These are phyloP conservation scores for Acanthamoeba healyi DNA, from an alignment of 208 protist species.

Conservation along the genomic window DNA sequence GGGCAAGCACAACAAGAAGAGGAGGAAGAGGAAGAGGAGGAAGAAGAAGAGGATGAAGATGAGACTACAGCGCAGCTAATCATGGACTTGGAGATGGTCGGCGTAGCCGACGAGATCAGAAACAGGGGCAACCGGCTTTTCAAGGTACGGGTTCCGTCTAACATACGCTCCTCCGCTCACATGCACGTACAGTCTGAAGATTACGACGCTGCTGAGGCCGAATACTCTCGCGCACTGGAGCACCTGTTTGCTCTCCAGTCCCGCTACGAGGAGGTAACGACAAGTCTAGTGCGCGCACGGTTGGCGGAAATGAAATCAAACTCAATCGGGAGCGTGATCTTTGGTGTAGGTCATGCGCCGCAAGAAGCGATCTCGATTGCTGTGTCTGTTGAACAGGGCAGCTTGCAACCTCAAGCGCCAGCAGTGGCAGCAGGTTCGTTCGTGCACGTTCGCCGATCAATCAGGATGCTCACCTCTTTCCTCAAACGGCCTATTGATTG, in stretches of 20 bases:
- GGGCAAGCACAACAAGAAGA: not conserved
- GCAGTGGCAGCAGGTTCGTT: not conserved
- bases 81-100: constrained; percentile 12
- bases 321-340: too few relatives aligned
- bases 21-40: not conserved
- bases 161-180: too few relatives aligned
- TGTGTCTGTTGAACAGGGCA: not conserved
- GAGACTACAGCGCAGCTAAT: not conserved
- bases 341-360: not conserved
- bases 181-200: not conserved
- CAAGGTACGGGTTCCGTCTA: not conserved
- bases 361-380: not conserved
- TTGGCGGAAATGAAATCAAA: too few relatives aligned
- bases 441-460: not conserved
- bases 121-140: not conserved
- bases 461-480: not conserved
- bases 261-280: not conserved
- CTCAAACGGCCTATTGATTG: not conserved
- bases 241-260: not conserved
- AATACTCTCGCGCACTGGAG: not conserved
- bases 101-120: not conserved
- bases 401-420: constrained; percentile 41
- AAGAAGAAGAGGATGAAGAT: not conserved
- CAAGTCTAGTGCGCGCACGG: too few relatives aligned
- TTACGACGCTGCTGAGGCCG: not conserved